These are phyloP conservation scores for Cymodocea nodosa DNA, from an alignment of 116 monocot genomes.

Conservation along the genomic window DNA sequence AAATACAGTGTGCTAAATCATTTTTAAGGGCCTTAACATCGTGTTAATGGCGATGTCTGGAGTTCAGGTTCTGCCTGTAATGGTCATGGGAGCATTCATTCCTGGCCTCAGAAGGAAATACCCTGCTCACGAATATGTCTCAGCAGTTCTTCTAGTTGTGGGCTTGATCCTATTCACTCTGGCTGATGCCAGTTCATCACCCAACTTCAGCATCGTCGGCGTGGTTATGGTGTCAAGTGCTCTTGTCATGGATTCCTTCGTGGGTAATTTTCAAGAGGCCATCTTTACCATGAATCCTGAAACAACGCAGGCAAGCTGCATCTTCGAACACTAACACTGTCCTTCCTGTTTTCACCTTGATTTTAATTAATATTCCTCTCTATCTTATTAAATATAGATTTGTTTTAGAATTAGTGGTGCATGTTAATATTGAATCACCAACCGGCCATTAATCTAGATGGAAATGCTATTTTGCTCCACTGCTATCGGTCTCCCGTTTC, in stretches of 20 bases:
- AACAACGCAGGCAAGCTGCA: conserved; percentile 60
- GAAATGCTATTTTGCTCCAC: conserved; percentile 91
- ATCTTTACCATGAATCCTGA: conserved; percentile 81
- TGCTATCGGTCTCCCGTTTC: conserved; percentile 62
- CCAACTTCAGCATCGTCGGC: conserved; percentile 73
- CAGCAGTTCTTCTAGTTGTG: conserved; percentile 56
- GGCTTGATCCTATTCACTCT: conserved; percentile 84
- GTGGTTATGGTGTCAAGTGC: conserved; percentile 79
- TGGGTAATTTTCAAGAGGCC: conserved; percentile 65
- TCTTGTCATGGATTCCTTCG: conserved; percentile 81
- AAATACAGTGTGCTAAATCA: not conserved
- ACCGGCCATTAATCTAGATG: conserved; percentile 33
- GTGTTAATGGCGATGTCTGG: not conserved
- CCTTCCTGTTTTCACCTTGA: not conserved
- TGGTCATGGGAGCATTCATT: conserved; percentile 94
- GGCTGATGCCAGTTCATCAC: conserved; percentile 78
- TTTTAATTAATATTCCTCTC: too few relatives aligned
- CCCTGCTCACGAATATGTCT: conserved; percentile 43
- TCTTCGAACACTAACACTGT: not conserved
- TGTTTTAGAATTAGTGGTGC: not conserved
- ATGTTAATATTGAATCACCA: not conserved
- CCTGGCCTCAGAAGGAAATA: conserved; percentile 80
- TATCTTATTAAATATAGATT: too few relatives aligned
- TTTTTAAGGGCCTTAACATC: not conserved
- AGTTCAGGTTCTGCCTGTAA: conserved; percentile 54